Conservation (phyloP, 139 green algal species). For the Coccomyxa sp. region DNA sequence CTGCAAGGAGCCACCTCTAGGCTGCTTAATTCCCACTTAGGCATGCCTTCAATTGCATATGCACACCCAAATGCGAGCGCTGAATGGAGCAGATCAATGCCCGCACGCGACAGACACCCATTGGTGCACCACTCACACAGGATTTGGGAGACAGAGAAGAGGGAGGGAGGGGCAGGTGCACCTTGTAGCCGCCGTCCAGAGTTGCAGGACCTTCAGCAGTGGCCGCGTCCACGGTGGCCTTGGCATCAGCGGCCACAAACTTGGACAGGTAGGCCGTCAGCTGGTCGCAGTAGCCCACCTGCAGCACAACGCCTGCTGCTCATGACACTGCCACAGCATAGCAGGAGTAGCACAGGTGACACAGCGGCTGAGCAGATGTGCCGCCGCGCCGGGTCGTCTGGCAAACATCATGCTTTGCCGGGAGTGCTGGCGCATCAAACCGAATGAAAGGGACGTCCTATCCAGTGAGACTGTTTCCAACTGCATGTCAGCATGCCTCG, state of each 20-base stretch:
- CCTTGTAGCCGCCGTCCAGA: constrained; percentile 1
- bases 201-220: not conserved
- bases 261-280: constrained; percentile 14
- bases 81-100: not conserved
- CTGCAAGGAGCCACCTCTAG: not conserved
- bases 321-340: not conserved
- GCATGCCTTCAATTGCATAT: too few species aligned
- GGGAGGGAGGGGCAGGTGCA: not conserved
- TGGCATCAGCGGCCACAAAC: not conserved
- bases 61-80: not conserved
- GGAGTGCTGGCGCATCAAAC: too few species aligned
- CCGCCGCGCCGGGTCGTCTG: too few species aligned
- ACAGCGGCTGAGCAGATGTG: too few species aligned
- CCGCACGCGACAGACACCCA: too few species aligned
- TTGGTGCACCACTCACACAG: not conserved
- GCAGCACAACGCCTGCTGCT: not conserved
- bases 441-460: too few species aligned
- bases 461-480: too few species aligned
- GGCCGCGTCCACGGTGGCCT: not conserved
- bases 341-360: too few species aligned
- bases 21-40: too few species aligned
- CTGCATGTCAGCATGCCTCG: too few species aligned
- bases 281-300: constrained; percentile 16
- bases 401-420: too few species aligned
- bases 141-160: not conserved